Percentiles rank a stretch among this genome's conserved stretches.
These are phyloP conservation scores for Fusarium robinianum DNA, from an alignment of 2,329 filamentous ascomycete genomes.

Conservation along the genomic window DNA sequence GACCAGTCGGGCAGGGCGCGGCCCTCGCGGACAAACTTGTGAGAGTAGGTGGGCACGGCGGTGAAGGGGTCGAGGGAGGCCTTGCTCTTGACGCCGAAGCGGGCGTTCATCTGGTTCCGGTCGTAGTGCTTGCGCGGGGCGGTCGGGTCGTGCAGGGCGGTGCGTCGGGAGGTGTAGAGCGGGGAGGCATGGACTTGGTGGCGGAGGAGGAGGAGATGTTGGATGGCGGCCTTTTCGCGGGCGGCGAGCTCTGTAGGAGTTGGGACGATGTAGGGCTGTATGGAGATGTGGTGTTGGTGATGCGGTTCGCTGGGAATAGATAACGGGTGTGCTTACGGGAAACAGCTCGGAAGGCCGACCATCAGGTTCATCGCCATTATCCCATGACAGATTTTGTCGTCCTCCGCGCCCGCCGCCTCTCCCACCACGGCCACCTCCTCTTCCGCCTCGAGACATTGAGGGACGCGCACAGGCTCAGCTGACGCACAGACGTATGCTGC, in stretches of 20 bases:
- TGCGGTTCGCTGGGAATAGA: not conserved
- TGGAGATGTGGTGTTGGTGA: constrained; percentile 10
- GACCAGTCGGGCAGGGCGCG: constrained; percentile 59
- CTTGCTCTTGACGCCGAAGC: constrained; percentile 59
- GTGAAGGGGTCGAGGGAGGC: constrained; percentile 62
- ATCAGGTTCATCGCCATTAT: constrained; percentile 58
- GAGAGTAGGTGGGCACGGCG: constrained; percentile 62
- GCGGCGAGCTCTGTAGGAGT: constrained; percentile 48
- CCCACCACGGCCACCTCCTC: constrained; percentile 56
- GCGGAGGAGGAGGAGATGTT: constrained; percentile 59
- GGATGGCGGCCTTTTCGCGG: constrained; percentile 53
- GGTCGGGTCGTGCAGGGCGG: constrained; percentile 46
- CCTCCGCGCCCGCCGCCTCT: constrained; percentile 54
- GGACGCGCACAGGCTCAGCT: constrained; percentile 1
- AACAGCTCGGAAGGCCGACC: constrained; percentile 63
- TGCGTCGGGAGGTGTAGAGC: constrained; percentile 61
- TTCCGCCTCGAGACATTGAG: constrained; percentile 57
- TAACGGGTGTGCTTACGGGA: constrained; percentile 56
- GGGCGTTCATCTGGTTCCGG: constrained; percentile 62
- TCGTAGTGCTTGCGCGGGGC: constrained; percentile 53
- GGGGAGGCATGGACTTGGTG: constrained; percentile 59
- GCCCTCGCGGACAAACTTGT: constrained; percentile 57
- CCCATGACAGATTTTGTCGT: constrained; percentile 56
- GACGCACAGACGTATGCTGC: not conserved
- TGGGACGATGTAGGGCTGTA: constrained; percentile 56